Base-by-base conservation (phyloP, 306 rosid species). In the Rosa rugosa region DNA sequence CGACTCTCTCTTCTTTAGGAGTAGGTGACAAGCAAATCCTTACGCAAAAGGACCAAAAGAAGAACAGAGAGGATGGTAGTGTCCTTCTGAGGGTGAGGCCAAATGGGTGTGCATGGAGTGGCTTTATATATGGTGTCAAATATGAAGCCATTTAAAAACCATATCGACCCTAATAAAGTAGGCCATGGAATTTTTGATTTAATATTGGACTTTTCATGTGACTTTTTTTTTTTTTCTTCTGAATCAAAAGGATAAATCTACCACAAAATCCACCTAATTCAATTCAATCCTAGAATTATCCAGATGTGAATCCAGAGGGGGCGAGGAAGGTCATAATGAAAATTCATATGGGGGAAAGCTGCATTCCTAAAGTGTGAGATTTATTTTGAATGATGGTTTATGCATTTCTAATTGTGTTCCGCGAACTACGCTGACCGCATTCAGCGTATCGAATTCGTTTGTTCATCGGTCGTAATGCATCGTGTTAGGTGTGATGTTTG, bases 1-100 rank as follows among this genome's bases (percentile, higher is more conserved):
- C 23, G 57, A 54, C 60, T 54, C 60, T 20, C 25, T 53, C 23
- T 54, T 34, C 20, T 65, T 6, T 40, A 47, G 70, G 75, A 65
- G 81, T 54, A 78, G 79, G 80, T 88, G 85, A 68, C 82, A 82
- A 76, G 79, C 80, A 62, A 57, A 84, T 77, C 81, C 84, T 20
- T 75, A 49, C 51, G 71, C 70, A 72, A 83, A 85, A 69, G 22
- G 74, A 83, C 83, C 76, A 67, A 83, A 90, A 70, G 44, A 77
- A 80, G 76, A 66, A 65, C 44, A 64, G 3, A 16, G 70, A 14
- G 42, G 40, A 16, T 62, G 41, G 83, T 27, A 59, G 17, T 74
- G 71, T 74, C 80, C 23, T 62, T 22, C 22, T 1, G 23, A 42
- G 64, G 79, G 34, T 65, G 41, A 36, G 69, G 81, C 69, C 57